Base-by-base conservation (phyloP, 2,329 filamentous ascomycete species). In the Grosmannia clavigera region DNA sequence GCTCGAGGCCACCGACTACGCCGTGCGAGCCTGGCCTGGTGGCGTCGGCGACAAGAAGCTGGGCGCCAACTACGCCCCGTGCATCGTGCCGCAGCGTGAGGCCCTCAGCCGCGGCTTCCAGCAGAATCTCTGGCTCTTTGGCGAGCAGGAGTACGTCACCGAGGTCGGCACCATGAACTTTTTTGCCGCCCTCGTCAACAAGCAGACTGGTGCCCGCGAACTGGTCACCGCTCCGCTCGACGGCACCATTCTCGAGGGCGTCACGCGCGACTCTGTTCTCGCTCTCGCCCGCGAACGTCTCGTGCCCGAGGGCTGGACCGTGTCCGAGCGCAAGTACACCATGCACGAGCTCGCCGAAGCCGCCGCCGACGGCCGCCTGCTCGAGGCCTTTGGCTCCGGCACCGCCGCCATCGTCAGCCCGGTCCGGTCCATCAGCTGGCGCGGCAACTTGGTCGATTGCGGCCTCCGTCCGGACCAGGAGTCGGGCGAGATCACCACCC, bases 151-250 rank as follows among this genome's bases (percentile, higher is more conserved):
- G 73, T 96, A 87, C 69, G 86, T 97, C 61, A 99, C 94, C 55
- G 94, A 99, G 75, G 94, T 96, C 60, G 94, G 94, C 69, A 97
- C 94, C 61, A 99, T 99, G 94, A 99, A 99, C 76, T 85, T 99
- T 72, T 99, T 97, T 69, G 86, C 87, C 38, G 92, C 88, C 51
- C 75, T 97, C 67, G 85, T 84, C 76, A 85, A 95, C 78, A 89
- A 88, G 79, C 81, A 88, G 72, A 94, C 90, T 14, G 94, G 92
- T 9, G 82, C 92, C 76, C 92, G 92, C 70, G 92, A 96, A 78
- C 82, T 99, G 58, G 73, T 96, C 68, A 99, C 94, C n/a, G 90
- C 92, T 46, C 94, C 94, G 29, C 81, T 99, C 16, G 94, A 99
- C 72, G 94, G 94, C 57, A 99, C 92, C 35, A 99, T 99, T 66